Evolutionary conservation across 2,329 filamentous ascomycete genomes (phyloP), one percentile per base, ranked within the genome.

Genomic region (Plectosphaerella sp.): DNA sequence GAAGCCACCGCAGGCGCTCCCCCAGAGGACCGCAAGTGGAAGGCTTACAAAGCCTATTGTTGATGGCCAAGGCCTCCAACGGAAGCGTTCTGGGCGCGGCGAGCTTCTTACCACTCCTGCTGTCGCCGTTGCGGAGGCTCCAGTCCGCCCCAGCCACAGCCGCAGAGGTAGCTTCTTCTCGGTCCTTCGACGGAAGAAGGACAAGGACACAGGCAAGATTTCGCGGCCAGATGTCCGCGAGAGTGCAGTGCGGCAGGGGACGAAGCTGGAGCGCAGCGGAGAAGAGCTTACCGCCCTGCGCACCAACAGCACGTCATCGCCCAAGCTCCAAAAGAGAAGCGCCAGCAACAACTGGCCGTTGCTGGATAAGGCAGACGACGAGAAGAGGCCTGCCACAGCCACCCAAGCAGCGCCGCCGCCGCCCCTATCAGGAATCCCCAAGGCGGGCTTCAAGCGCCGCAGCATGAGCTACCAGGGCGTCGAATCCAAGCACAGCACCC

Each of bases 171-270:
- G 79, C 55, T 68, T 86, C 54, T 76, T 84, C 67, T 76, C 75
- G 2, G 81, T 81, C 5, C 68, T 91, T n/a, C 80, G 84, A 37
- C 83, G 87, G 51, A 88, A 83, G 65, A 88, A 84, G 64, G 73
- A 69, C 42, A 68, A 68, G 36, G 75, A 80, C 55, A 61, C 71
- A 24, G 70, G 74, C 47, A 81, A 77, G 60, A 77, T 86, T 18
- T 73, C 78, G 33, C 82, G 83, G 37, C 67, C 72, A 1, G 77
- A 78, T 20, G 61, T 71, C 10, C 62, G 67, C 12, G 84, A 87
- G 58, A 85, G 78, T 57, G 78, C 79, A 2, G 83, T 84, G 2
- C 73, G 84, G 10, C 74, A 78, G 49, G 85, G 88, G 57, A 86
- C 82, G 0, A 76, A 73, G 18, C 71, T 87, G 1, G 84, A 88